Base-by-base conservation (phyloP, 257 asterid genomes). In the Petrea volubilis region DNA sequence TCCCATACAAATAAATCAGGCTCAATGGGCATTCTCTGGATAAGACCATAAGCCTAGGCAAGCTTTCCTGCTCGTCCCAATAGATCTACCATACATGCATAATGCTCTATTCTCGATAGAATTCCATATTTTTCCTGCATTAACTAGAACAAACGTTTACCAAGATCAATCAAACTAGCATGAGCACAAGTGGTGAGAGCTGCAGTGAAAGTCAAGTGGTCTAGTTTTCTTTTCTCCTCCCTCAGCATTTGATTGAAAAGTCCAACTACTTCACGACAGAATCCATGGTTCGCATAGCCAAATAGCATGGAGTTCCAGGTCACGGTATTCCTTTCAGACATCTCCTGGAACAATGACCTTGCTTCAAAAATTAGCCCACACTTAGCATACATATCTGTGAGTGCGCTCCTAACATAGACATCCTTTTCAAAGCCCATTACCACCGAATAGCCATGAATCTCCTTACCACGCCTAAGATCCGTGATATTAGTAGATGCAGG, bases 301-400 rank as follows among this genome's bases (percentile, higher is more conserved):
- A 88, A 89, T 58, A 91, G 78, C 91, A 91, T 85, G n/a, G 96
- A 82, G 77, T 87, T 91, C 92, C 94, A 91, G 0, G 96, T 83
- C 27, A 78, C 89, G 1, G 82, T 82, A 60, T 60, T 91, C 53
- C 79, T 85, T 29, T 76, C 77, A 5, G 79, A 44, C 80, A 72
- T 83, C 17, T 61, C 77, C 8, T 28, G 59, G 58, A 91, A 91
- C 78, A 89, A 46, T 15, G 78, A 65, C 62, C 56, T 49, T 13
- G 92, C 89, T 68, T 80, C 88, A 31, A 53, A 64, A 44, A 87
- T 83, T 34, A 8, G 73, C 11, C 96, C 96, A 61, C 96, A 87
- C 80, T 89, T 91, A 9, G 92, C 88, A 68, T 91, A 88, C 95
- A 89, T 87, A 76, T 88, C 95, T 34, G 89, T 76, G 17, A 91